Base-by-base conservation (phyloP, 140 eudicot genomes). In the Anethum foeniculum region DNA sequence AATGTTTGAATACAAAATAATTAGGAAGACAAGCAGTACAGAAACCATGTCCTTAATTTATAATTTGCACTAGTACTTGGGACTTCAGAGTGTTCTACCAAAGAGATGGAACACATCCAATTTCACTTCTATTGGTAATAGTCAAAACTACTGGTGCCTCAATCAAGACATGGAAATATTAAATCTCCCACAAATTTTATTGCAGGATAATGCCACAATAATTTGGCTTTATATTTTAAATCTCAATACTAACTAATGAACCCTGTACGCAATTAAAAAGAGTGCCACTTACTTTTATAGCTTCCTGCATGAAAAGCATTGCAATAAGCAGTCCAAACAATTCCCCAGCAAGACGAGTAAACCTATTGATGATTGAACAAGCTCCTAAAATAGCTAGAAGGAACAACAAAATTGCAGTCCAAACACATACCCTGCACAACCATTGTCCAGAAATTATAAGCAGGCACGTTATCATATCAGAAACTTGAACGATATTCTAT, bases 291-390 rank as follows among this genome's bases (percentile, higher is more conserved):
- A 83, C 89, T 82, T 56, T 79, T 56, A 86, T 86, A 23, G 89
- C 89, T 41, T 86, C 82, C 68, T 86, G 88, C 46, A 85, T 79
- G 79, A 85, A 85, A n/a, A 85, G 88, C 46, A 85, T 79, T 21
- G 88, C 58, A 43, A 85, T 85, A 3, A 85, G 65, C 76, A 85
- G 64, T 62, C 88, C 88, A 67, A 85, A 85, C 36, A 82, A 77
- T 79, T 85, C 88, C 32, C 88, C 88, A 3, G 88, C 88, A 4
- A 85, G 54, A 10, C 88, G 72, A 48, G 88, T 85, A 34, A 85
- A 85, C 44, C 88, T 81, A 67, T 81, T 75, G 44, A 85, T 85
- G 76, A 85, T 82, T 15, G 81, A 51, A 44, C 88, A 85, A 73
- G 88, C 88, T 7, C 81, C 81, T 13, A 82, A 69, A 43, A 80